Evolutionary conservation across 176 grass and related monocot species (phyloP).

Genomic region (Echinochloa phyllopogon): DNA sequence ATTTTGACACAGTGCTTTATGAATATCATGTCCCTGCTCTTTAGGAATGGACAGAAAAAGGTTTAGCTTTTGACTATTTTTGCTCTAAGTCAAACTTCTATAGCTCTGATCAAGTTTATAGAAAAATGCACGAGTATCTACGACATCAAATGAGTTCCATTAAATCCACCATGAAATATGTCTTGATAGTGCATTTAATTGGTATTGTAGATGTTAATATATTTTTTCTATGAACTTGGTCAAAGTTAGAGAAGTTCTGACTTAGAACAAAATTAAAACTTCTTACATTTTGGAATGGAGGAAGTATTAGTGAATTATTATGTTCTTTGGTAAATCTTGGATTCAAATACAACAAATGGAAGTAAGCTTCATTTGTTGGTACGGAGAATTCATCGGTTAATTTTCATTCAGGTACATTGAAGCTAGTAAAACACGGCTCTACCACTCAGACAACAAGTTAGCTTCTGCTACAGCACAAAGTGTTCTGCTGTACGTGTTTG

Average conservation of each 20-base stretch:
- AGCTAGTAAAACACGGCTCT: conserved; percentile 93
- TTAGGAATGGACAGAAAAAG: conserved; percentile 1
- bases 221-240: too few relatives aligned
- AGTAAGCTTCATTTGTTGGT: not conserved
- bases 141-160: too few relatives aligned
- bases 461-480: conserved; percentile 62
- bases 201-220: not conserved
- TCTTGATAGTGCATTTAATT: not conserved
- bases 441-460: conserved; percentile 72
- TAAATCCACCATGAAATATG: not conserved
- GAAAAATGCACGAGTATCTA: too few relatives aligned
- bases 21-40: not conserved
- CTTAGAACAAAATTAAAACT: not conserved
- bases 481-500: conserved; percentile 93
- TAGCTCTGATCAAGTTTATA: too few relatives aligned
- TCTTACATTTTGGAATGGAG: not conserved
- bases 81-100: too few relatives aligned
- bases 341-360: conserved; percentile 12
- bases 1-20: not conserved
- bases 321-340: not conserved
- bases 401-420: conserved; percentile 87
- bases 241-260: too few relatives aligned
- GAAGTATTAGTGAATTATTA: conserved; percentile 7
- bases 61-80: conserved; percentile 11
- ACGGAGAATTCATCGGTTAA: not conserved